Evolutionary conservation across 768 basidiomycete genomes (phyloP).

Genomic region (Rhodosporidiobolus odoratus): DNA sequence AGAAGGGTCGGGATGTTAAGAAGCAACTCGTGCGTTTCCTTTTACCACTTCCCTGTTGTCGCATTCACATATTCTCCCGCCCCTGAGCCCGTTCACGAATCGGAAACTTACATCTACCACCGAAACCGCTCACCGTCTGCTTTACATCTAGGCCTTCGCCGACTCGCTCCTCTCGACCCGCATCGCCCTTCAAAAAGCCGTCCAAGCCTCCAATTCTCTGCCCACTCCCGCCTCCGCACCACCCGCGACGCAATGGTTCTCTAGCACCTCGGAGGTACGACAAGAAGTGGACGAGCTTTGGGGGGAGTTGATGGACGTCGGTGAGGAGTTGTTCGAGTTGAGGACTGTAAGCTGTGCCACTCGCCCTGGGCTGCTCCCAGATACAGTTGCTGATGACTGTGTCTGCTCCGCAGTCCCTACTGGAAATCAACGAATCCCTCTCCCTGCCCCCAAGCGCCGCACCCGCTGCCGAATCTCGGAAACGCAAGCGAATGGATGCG

Average conservation of each 20-base stretch:
- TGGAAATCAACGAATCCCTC: too few species aligned
- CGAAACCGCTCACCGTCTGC: background rate
- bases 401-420: too few species aligned
- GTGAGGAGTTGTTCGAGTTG: constrained; percentile 41
- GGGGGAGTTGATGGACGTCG: constrained; percentile 29
- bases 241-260: background rate
- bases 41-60: background rate
- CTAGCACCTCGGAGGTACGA: constrained; percentile 37
- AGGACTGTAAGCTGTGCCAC: constrained; percentile 14
- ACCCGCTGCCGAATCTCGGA: too few species aligned
- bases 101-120: background rate
- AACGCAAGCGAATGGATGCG: too few species aligned
- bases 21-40: constrained; percentile 68
- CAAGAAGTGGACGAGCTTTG: constrained; percentile 42
- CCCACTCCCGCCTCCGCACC: constrained; percentile 48
- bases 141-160: constrained; percentile 62
- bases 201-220: constrained; percentile 60
- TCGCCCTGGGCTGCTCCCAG: background rate
- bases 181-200: constrained; percentile 81
- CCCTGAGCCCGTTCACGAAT: background rate
- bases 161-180: constrained; percentile 82
- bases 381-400: too few species aligned
- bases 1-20: constrained; percentile 77
- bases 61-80: background rate
- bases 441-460: too few species aligned